A percentile compares a stretch with the other conserved stretches of the same genome.
Conservation (phyloP, 1,284 basidiomycete genomes). For the Ustilago tritici region DNA sequence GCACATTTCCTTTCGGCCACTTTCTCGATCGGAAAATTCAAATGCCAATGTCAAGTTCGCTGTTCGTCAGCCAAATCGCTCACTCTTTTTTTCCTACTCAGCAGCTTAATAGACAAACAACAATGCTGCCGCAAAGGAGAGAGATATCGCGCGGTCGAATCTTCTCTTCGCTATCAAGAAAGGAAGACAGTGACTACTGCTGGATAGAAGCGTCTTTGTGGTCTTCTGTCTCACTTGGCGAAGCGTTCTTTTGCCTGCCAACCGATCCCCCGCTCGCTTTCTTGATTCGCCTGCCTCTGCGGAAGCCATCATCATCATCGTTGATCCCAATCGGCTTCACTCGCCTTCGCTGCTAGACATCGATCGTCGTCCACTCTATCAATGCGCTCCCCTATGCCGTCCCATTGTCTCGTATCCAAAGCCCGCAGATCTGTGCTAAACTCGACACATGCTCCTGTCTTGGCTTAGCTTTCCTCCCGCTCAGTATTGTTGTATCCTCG, state of each 20-base stretch:
- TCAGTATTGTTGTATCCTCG: not conserved
- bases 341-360: not conserved
- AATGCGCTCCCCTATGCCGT: not conserved
- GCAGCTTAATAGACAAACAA: too few species aligned
- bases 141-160: too few species aligned
- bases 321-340: not conserved
- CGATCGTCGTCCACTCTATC: not conserved
- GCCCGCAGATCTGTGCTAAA: slow-evolving; percentile 1
- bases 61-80: slow-evolving; percentile 3
- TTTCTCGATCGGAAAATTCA: slow-evolving; percentile 3
- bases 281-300: slow-evolving; percentile 4
- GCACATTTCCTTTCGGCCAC: not conserved
- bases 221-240: too few species aligned
- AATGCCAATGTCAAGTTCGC: slow-evolving; percentile 9
- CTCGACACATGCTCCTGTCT: not conserved
- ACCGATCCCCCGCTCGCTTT: not conserved
- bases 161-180: too few species aligned
- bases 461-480: not conserved
- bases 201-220: too few species aligned
- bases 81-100: not conserved
- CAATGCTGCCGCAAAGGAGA: too few species aligned
- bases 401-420: not conserved
- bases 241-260: not conserved
- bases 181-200: too few species aligned
- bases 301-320: slow-evolving; percentile 8